Evolutionary conservation across 108 stramenopile species (phyloP), one percentile per base, ranked within the genome.

Genomic region (Poteriospumella lacustris): DNA sequence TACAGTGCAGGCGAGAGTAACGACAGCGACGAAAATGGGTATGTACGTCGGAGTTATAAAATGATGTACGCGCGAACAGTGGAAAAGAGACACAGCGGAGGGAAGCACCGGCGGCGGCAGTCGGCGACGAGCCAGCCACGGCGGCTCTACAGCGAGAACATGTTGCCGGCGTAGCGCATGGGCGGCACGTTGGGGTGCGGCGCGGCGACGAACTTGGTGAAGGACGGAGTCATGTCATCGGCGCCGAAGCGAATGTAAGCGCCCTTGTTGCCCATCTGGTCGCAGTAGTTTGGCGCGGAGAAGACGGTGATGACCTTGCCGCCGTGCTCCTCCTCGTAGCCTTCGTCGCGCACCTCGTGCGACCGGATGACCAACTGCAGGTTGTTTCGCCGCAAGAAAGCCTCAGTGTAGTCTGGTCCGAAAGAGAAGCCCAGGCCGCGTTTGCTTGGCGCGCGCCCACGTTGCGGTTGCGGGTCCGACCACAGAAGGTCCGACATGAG

Each of bases 251-350:
- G 12, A 42, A 38, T 38, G 33, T 52, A 56, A 3, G 95, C 98
- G 44, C 96, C 98, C 82, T 97, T 97, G 85, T 99, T 99, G 36
- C 96, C 98, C 98, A 99, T 99, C 59, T 92, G 89, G 44, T 99
- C 98, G 84, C 98, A 99, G 87, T 99, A 99, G 85, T 99, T 99
- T 2, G 98, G 98, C 40, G 98, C 98, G 5, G 88, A 89, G 84
- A 99, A 99, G 41, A 99, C 93, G 29, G 98, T 99, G 58, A 99
- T 92, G 44, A 93, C 93, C 82, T 92, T 91, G n/a, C 95, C 96
- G n/a, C 90, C 94, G 85, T 99, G 98, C 87, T 97, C 98, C n/a
- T 96, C 92, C 43, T 94, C 84, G 79, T 96, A 99, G 44, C 98
- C 98, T 78, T 97, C 95, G 77, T 98, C 97, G 82, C 94, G 92